phyloP scores from a whole-genome alignment of 2,329 filamentous ascomycete genomes.

The Xylariales sp. region DNA sequence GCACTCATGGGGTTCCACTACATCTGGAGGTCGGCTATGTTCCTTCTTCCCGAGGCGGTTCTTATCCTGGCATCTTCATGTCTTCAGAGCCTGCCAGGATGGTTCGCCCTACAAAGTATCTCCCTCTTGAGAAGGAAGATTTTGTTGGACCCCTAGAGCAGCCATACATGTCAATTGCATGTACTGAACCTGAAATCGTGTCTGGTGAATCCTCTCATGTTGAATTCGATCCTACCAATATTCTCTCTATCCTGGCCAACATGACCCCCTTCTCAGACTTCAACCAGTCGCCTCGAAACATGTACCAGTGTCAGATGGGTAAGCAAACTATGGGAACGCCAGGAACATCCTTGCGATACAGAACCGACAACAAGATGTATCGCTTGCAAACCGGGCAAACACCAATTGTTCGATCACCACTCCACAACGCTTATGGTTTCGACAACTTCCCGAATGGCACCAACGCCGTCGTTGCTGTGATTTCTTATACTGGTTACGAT shows the following conservation, averaged over 20 bases:
- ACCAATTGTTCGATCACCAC: constrained; percentile 82
- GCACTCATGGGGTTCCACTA: constrained; percentile 71
- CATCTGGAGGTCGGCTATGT: constrained; percentile 91
- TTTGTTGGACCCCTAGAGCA: constrained; percentile 92
- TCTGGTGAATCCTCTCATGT: constrained; percentile 92
- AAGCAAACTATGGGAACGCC: constrained; percentile 99
- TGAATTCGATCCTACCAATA: constrained; percentile 91
- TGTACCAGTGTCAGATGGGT: constrained; percentile 99
- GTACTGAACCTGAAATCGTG: constrained; percentile 79
- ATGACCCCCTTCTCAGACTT: constrained; percentile 99
- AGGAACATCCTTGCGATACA: constrained; percentile 75
- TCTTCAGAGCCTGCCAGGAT: constrained; percentile 81
- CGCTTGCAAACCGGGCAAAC: constrained; percentile 93
- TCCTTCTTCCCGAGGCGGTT: constrained; percentile 82
- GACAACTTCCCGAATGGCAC: constrained; percentile 98
- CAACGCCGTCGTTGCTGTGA: constrained; percentile 94
- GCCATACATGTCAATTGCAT: constrained; percentile 96
- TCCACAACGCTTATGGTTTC: constrained; percentile 94
- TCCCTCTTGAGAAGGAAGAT: constrained; percentile 81
- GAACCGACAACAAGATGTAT: constrained; percentile 97
- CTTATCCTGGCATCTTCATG: constrained; percentile 95
- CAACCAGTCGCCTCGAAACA: constrained; percentile 97
- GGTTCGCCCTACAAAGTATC: constrained; percentile 87
- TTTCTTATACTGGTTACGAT: constrained; percentile 98
- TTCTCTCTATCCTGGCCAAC: constrained; percentile 94